Conservation (phyloP, 225 moss, liverwort and hornwort species). For the Straminergon stramineum region DNA sequence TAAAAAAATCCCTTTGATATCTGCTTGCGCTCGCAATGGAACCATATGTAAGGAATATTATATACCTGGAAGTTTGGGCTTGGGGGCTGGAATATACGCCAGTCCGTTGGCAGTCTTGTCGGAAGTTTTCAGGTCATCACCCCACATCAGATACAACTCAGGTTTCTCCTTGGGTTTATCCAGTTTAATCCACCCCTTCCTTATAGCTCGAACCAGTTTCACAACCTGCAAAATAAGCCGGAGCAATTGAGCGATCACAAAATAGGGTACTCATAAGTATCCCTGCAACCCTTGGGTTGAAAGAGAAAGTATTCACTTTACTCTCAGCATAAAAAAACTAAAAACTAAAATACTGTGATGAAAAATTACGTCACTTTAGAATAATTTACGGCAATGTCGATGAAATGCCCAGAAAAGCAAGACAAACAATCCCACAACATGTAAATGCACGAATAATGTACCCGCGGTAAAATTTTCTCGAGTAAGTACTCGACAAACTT, state of each 20-base stretch:
- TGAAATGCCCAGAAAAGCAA: background rate
- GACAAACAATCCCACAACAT: background rate
- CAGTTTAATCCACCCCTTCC: constrained; percentile 91
- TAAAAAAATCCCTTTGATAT: background rate
- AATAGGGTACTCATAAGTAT: background rate
- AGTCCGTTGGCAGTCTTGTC: constrained; percentile 87
- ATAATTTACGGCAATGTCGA: background rate
- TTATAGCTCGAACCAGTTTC: constrained; percentile 79
- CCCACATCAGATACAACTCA: constrained; percentile 79
- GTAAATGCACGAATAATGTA: background rate
- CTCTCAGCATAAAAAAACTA: background rate
- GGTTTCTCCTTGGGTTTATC: constrained; percentile 80
- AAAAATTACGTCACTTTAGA: background rate
- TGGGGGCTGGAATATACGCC: constrained; percentile 85
- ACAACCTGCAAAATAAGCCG: constrained; percentile 61
- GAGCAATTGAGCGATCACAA: background rate
- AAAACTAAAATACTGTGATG: background rate
- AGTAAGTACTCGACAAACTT: background rate
- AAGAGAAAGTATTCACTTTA: background rate
- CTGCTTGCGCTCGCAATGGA: background rate
- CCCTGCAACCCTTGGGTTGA: background rate
- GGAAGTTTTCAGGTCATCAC: constrained; percentile 64
- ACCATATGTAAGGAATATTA: background rate
- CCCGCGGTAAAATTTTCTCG: background rate
- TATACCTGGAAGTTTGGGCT: constrained; percentile 76